Evolutionary conservation across 164 flowering plant species (phyloP).

Genomic region (Hamamelis virginiana): DNA sequence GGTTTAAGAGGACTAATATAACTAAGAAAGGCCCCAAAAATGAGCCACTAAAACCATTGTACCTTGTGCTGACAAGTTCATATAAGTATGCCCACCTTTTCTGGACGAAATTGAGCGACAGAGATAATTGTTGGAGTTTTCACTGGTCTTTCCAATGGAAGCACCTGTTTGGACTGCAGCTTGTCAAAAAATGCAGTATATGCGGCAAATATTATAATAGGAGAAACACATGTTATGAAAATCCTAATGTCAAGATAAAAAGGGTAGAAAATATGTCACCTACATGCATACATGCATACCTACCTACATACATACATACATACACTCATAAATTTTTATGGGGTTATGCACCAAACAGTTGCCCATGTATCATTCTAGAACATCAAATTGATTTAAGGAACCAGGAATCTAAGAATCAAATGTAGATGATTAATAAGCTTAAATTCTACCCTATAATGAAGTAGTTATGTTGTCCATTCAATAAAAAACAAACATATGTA

Average conservation of each 20-base stretch:
- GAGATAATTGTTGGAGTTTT: conserved; percentile 57
- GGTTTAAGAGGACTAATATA: conserved; percentile 9
- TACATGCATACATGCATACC: no score
- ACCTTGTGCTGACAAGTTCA: conserved; percentile 23
- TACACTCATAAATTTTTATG: no score
- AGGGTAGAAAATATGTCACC: no score
- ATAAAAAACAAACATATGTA: no score
- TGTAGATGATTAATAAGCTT: not conserved
- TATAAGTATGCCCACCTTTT: conserved; percentile 68
- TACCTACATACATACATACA: no score
- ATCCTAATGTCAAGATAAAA: no score
- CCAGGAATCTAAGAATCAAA: not conserved
- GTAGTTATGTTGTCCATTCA: no score
- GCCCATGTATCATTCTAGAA: no score
- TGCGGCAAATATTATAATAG: not conserved
- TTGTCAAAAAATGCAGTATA: conserved; percentile 7
- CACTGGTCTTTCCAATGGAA: conserved; percentile 68
- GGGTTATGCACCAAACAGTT: no score
- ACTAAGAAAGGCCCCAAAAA: conserved; percentile 16
- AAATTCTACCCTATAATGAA: no score
- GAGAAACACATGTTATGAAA: no score
- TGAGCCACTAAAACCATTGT: conserved; percentile 21
- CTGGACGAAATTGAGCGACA: conserved; percentile 97
- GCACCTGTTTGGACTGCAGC: conserved; percentile 46
- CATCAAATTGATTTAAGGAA: not conserved